phyloP scores from a whole-genome alignment of 257 asterid genomes.

The Solanum corneliomulleri region DNA sequence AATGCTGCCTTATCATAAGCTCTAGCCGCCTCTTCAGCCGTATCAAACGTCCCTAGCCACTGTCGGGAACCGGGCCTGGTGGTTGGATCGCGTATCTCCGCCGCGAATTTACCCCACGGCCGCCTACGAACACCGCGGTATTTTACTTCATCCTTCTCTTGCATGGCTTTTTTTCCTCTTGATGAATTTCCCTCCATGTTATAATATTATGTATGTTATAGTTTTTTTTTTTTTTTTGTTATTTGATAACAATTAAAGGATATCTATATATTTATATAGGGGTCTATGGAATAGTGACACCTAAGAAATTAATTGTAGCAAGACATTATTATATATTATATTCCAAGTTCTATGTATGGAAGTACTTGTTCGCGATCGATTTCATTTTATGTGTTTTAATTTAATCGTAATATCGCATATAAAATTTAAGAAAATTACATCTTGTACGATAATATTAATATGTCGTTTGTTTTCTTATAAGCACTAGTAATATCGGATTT shows the following conservation, averaged over 20 bases:
- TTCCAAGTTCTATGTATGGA: background rate
- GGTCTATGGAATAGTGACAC: background rate
- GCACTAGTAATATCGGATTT: background rate
- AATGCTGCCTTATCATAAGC: constrained; percentile 43
- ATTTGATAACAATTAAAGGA: background rate
- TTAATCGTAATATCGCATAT: background rate
- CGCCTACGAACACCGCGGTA: constrained; percentile 50
- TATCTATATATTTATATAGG: background rate
- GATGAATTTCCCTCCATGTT: constrained; percentile 34
- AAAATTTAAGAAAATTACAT: too few relatives aligned
- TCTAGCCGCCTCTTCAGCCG: constrained; percentile 57
- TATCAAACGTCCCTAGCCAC: constrained; percentile 66
- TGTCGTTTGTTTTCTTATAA: background rate
- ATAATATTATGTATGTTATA: background rate
- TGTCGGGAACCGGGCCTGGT: constrained; percentile 33
- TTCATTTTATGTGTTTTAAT: background rate
- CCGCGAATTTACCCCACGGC: constrained; percentile 66
- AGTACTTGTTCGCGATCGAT: background rate
- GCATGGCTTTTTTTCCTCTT: constrained; percentile 36
- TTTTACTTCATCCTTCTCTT: constrained; percentile 26
- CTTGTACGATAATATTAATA: background rate
- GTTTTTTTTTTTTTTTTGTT: background rate
- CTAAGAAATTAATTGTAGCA: background rate
- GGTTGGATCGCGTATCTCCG: constrained; percentile 64
- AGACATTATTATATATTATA: background rate